Evolutionary conservation across 345 rosid genomes (phyloP).

Genomic region (Syzygium oleosum): DNA sequence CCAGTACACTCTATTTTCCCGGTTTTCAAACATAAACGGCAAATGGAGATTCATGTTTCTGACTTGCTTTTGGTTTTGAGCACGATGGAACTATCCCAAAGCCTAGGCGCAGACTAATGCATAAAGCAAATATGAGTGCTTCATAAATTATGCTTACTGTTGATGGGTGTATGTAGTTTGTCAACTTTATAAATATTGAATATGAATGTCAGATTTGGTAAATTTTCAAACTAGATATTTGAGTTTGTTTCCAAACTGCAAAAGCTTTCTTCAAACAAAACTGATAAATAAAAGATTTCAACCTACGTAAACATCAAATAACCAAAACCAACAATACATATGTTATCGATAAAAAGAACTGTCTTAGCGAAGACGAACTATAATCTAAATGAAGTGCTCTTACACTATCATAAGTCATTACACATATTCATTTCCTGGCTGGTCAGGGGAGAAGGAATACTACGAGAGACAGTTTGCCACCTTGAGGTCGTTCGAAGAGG

Average conservation of each 20-base stretch:
- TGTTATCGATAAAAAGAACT: background rate
- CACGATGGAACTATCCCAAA: background rate
- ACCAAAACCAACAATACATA: background rate
- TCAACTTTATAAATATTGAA: background rate
- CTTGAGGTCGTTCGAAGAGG: slow-evolving; percentile 23
- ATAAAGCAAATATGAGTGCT: background rate
- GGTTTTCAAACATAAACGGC: background rate
- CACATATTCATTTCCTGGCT: background rate
- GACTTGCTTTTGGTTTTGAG: background rate
- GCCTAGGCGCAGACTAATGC: background rate
- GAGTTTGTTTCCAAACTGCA: background rate
- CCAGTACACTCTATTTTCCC: background rate
- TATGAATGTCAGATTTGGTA: background rate
- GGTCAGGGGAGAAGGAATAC: slow-evolving; percentile 28
- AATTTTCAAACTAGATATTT: background rate
- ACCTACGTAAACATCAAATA: background rate
- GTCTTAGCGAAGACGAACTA: background rate
- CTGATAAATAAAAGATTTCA: background rate
- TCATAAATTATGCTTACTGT: background rate
- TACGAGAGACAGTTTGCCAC: slow-evolving; percentile 25
- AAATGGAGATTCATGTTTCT: background rate
- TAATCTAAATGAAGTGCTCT: background rate
- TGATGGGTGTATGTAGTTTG: background rate
- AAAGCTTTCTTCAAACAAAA: background rate
- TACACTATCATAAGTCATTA: background rate